Percentiles rank a stretch among this genome's conserved stretches.
Evolutionary conservation across 306 rosid genomes (phyloP).

Genomic region (Vigna radiata): DNA sequence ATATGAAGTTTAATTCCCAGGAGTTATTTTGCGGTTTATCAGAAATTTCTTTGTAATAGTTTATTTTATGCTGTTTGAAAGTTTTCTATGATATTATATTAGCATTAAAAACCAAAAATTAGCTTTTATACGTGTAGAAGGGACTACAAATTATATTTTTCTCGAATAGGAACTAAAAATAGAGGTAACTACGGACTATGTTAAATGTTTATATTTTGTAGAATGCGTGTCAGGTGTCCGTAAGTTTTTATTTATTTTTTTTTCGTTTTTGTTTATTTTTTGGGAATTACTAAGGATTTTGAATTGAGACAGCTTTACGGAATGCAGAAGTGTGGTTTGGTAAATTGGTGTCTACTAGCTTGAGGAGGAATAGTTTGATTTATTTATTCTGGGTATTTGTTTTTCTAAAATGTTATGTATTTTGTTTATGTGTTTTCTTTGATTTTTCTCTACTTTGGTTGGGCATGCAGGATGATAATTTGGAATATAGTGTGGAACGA

Average conservation of each 20-base stretch:
- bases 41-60: background rate
- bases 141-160: background rate
- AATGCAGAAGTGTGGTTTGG: conserved; percentile 11
- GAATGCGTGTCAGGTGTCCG: conserved; percentile 13
- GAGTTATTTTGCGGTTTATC: background rate
- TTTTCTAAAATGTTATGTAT: background rate
- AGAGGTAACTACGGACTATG: background rate
- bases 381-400: background rate
- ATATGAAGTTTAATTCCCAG: background rate
- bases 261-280: background rate
- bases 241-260: background rate
- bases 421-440: conserved; percentile 12
- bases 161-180: background rate
- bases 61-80: no score
- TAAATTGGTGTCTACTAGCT: background rate
- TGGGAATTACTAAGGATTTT: conserved; percentile 34
- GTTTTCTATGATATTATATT: background rate
- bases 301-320: conserved; percentile 36
- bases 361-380: background rate
- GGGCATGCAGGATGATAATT: conserved; percentile 43
- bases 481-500: conserved; percentile 41
- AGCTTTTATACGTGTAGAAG: background rate
- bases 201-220: background rate
- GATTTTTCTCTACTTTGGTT: conserved; percentile 10
- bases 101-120: no score